Evolutionary conservation across 176 grass and related monocot species (phyloP).

Genomic region (Carex myosuroides): DNA sequence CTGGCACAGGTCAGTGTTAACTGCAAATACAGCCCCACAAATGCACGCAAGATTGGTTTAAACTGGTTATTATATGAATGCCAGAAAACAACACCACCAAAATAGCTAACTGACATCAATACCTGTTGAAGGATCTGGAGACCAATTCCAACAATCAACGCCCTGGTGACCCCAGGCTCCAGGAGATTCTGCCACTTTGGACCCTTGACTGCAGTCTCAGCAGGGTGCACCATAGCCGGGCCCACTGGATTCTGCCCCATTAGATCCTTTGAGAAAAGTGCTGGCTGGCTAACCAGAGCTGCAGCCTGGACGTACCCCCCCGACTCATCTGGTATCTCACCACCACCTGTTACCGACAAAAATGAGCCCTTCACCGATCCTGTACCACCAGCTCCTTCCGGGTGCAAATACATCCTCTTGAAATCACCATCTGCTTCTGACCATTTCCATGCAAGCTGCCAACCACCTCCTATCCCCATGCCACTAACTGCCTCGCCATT

Average conservation of each 20-base stretch:
- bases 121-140: slow-evolving; percentile 97
- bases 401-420: slow-evolving; percentile 95
- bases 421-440: slow-evolving; percentile 88
- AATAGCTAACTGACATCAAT: not conserved
- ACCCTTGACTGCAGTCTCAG: slow-evolving; percentile 49
- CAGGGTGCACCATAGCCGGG: slow-evolving; percentile 91
- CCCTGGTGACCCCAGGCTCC: slow-evolving; percentile 86
- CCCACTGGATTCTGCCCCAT: slow-evolving; percentile 57
- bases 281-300: slow-evolving; percentile 89
- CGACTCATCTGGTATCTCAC: slow-evolving; percentile 41
- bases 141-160: slow-evolving; percentile 76
- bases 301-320: slow-evolving; percentile 79
- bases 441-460: slow-evolving; percentile 99
- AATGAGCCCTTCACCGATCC: slow-evolving; percentile 61
- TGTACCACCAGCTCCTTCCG: slow-evolving; percentile 41
- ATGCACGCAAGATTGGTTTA: not conserved
- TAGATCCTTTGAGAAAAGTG: slow-evolving; percentile 73
- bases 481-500: slow-evolving; percentile 59
- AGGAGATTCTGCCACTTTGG: slow-evolving; percentile 64
- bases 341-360: slow-evolving; percentile 45
- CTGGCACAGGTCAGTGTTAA: not conserved
- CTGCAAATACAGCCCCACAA: not conserved
- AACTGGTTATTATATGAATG: not conserved
- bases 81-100: not conserved
- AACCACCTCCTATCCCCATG: slow-evolving; percentile 96